Evolutionary conservation across 805 yeast genomes (phyloP).

Genomic region (Jamesozyma rosinii): DNA sequence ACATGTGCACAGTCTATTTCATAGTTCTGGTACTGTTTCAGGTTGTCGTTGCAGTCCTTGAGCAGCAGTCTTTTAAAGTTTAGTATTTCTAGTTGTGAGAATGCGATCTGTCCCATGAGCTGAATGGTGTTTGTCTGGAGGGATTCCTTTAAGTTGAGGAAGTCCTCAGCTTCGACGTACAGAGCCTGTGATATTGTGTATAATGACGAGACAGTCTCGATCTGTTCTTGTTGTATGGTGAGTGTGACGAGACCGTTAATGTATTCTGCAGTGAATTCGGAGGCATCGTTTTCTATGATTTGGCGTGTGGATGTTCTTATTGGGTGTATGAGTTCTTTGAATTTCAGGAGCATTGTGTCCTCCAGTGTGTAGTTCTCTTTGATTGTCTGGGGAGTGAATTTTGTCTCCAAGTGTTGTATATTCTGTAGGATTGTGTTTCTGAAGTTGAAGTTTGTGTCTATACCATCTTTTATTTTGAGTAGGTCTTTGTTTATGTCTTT

Average conservation of each 20-base stretch:
- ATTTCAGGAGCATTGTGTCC: conserved; percentile 19
- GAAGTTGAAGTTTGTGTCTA: conserved; percentile 10
- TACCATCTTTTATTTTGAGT: conserved; percentile 12
- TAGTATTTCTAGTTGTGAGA: conserved; percentile 33
- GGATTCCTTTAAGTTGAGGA: conserved; percentile 26
- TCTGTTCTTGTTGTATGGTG: conserved; percentile 8
- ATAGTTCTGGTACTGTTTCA: conserved; percentile 20
- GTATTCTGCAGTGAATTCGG: conserved; percentile 7
- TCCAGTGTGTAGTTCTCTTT: conserved; percentile 18
- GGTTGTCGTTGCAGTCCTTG: conserved; percentile 27
- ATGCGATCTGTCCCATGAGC: conserved; percentile 28
- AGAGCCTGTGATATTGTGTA: conserved; percentile 24
- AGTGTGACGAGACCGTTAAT: conserved; percentile 4
- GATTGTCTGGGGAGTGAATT: conserved; percentile 2
- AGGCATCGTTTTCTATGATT: conserved; percentile 12
- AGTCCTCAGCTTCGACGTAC: conserved; percentile 16
- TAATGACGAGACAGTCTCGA: conserved; percentile 12
- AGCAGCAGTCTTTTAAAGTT: conserved; percentile 27
- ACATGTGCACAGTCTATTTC: conserved; percentile 32
- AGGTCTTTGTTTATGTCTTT: conserved; percentile 10
- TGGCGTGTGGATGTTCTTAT: conserved; percentile 13
- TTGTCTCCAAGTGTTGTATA: conserved; percentile 2
- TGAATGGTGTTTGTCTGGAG: conserved; percentile 29
- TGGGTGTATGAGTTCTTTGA: conserved; percentile 17
- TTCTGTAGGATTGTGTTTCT: conserved; percentile 8